Evolutionary conservation across 306 rosid genomes (phyloP).

Genomic region (Vigna hirtella): DNA sequence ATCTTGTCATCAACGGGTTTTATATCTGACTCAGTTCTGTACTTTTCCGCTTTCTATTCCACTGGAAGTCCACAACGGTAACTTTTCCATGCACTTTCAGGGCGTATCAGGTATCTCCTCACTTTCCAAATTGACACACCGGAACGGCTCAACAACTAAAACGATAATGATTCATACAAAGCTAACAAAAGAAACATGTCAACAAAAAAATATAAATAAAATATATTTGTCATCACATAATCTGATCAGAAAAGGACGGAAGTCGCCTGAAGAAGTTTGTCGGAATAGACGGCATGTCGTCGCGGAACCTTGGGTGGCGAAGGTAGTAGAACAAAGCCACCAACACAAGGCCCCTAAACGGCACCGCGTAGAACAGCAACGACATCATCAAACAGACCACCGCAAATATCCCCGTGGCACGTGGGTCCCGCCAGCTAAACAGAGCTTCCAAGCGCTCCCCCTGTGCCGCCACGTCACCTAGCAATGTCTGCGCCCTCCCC

Average conservation of each 20-base stretch:
- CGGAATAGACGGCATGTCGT: conserved; percentile 82
- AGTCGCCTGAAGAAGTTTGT: conserved; percentile 75
- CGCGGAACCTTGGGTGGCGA: conserved; percentile 83
- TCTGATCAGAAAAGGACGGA: conserved; percentile 79
- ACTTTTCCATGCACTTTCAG: conserved; percentile 32
- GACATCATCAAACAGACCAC: conserved; percentile 73
- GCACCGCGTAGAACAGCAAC: conserved; percentile 68
- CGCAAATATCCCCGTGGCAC: conserved; percentile 84
- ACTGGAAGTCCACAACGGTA: conserved; percentile 11
- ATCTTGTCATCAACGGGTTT: background rate
- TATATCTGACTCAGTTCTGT: background rate
- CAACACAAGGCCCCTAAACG: conserved; percentile 65
- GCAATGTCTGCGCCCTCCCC: conserved; percentile 75
- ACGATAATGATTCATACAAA: background rate
- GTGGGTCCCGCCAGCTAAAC: conserved; percentile 80
- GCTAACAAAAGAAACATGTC: background rate
- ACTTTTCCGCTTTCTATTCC: background rate
- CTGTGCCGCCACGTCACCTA: conserved; percentile 92
- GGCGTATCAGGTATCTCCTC: background rate
- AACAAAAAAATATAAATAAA: background rate
- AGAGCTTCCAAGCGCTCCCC: conserved; percentile 90
- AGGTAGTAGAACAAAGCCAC: conserved; percentile 68
- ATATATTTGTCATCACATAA: conserved; percentile 51
- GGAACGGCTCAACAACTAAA: conserved; percentile 18
- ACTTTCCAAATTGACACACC: background rate